phyloP scores from a whole-genome alignment of 257 asterid species.

The Solanum ossicruentum region DNA sequence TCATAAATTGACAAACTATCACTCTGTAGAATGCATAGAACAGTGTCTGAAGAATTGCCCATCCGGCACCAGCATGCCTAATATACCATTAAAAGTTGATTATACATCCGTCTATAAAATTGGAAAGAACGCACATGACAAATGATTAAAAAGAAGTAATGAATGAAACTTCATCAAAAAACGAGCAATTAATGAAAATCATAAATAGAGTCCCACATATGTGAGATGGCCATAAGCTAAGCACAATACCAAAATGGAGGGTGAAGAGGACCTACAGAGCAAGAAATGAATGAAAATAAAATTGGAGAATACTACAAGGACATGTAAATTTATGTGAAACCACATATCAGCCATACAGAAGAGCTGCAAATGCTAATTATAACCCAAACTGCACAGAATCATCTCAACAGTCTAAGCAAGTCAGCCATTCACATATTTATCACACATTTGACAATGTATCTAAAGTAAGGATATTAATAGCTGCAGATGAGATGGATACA shows the following conservation, averaged over 20 bases:
- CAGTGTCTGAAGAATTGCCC: constrained; percentile 62
- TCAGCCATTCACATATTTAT: neutral
- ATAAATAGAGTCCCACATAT: neutral
- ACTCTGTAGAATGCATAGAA: constrained; percentile 71
- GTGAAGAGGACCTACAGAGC: neutral
- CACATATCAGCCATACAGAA: neutral
- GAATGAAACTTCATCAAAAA: neutral
- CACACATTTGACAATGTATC: neutral
- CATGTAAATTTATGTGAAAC: neutral
- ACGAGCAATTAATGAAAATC: neutral
- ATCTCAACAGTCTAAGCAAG: neutral
- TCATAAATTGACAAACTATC: constrained; percentile 59
- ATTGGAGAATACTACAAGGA: neutral
- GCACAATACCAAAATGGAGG: neutral
- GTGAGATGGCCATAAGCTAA: neutral
- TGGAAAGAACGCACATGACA: neutral
- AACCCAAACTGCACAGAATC: neutral
- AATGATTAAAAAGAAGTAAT: neutral
- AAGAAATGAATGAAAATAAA: neutral
- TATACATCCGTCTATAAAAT: neutral
- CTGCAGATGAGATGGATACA: neutral
- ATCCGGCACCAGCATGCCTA: constrained; percentile 93
- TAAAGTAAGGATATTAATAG: neutral
- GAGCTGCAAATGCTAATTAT: neutral
- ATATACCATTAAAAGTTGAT: constrained; percentile 5